These are phyloP conservation scores for Mycothermus thermophilus DNA, from an alignment of 495 filamentous ascomycete genomes.

Conservation along the genomic window DNA sequence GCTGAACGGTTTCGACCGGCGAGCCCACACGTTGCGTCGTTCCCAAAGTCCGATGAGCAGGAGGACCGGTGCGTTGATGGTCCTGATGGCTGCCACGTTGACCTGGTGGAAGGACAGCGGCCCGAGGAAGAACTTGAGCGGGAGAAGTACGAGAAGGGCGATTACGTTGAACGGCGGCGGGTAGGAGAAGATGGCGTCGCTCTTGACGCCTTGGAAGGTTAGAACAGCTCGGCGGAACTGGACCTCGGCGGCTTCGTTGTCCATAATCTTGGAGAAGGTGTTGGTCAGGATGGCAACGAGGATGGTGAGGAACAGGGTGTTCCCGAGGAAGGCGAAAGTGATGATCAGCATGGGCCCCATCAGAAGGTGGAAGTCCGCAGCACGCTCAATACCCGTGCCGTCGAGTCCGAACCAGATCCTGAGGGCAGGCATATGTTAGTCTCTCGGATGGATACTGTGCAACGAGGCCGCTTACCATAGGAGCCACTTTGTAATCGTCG, in stretches of 20 bases:
- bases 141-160: constrained; percentile 41
- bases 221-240: constrained; percentile 50
- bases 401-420: constrained; percentile 56
- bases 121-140: constrained; percentile 40
- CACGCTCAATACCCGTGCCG: constrained; percentile 47
- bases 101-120: constrained; percentile 47
- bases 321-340: constrained; percentile 49
- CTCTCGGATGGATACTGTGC: neutral
- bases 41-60: constrained; percentile 41
- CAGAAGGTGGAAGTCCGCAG: constrained; percentile 41
- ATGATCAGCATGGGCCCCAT: constrained; percentile 48
- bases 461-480: constrained; percentile 25
- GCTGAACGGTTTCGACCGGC: constrained; percentile 8
- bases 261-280: constrained; percentile 49
- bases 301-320: constrained; percentile 56
- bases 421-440: neutral
- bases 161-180: constrained; percentile 51
- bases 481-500: constrained; percentile 53
- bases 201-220: constrained; percentile 53
- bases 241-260: constrained; percentile 45
- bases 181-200: constrained; percentile 49
- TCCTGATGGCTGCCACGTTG: constrained; percentile 42
- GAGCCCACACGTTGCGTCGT: constrained; percentile 27
- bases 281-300: constrained; percentile 52
- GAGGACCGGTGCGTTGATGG: constrained; percentile 42